Conservation (phyloP, 2,329 filamentous ascomycete genomes). For the Bisporella sp. region DNA sequence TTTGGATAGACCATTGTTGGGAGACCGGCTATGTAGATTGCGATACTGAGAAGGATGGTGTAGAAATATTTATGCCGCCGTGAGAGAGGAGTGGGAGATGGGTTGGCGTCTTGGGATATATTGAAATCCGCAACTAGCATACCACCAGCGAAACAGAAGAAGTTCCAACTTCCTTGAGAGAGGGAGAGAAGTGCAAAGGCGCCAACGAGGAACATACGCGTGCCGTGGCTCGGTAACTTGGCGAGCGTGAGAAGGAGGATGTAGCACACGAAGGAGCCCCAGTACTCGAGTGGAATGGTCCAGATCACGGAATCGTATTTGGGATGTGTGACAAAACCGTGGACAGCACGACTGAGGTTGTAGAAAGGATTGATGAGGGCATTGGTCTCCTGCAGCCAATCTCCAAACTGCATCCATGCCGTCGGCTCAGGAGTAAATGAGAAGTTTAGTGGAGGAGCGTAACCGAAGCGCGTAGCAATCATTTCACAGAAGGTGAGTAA, state of each 20-base stretch:
- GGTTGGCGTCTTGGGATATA: slow-evolving; percentile 12
- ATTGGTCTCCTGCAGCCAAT: slow-evolving; percentile 18
- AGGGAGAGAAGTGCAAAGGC: slow-evolving; percentile 8
- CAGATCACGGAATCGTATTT: slow-evolving; percentile 39
- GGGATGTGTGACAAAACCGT: slow-evolving; percentile 12
- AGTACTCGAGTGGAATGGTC: slow-evolving; percentile 43
- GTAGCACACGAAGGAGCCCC: slow-evolving; percentile 32
- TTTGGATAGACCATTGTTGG: slow-evolving; percentile 10
- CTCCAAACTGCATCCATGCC: slow-evolving; percentile 11
- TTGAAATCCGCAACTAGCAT: slow-evolving; percentile 20
- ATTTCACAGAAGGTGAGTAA: slow-evolving; percentile 32
- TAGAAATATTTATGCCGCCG: slow-evolving; percentile 5
- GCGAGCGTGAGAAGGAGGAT: slow-evolving; percentile 11
- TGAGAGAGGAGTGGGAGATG: neutral
- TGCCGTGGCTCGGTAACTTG: slow-evolving; percentile 6
- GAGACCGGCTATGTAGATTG: slow-evolving; percentile 19
- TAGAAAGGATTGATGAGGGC: slow-evolving; percentile 15
- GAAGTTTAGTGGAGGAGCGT: slow-evolving; percentile 26
- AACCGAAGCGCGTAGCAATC: slow-evolving; percentile 18
- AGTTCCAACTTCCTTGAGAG: slow-evolving; percentile 17
- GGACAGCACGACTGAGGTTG: slow-evolving; percentile 10
- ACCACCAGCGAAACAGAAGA: slow-evolving; percentile 18
- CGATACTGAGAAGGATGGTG: slow-evolving; percentile 6
- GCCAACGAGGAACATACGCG: slow-evolving; percentile 13
- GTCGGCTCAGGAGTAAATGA: slow-evolving; percentile 24